These are phyloP conservation scores for Agaricales sp. DNA, from an alignment of 1,284 basidiomycete species.

Conservation along the genomic window DNA sequence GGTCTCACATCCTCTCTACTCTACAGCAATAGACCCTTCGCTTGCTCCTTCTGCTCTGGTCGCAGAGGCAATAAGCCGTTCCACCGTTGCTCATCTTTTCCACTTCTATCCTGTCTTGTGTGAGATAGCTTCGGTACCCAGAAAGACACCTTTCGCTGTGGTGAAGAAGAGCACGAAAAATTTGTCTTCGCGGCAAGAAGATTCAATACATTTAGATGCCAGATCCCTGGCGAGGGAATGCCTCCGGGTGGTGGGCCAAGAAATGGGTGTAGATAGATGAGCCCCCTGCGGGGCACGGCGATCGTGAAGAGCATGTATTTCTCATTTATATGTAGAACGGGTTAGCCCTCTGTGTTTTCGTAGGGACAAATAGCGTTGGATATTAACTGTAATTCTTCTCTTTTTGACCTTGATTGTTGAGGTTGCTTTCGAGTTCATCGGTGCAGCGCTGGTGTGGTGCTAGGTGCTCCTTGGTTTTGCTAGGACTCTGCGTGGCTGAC, in stretches of 20 bases:
- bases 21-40: constrained; percentile 31
- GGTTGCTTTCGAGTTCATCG: no score
- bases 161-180: no score
- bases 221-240: constrained; percentile 8
- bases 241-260: constrained; percentile 8
- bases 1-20: constrained; percentile 7
- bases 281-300: constrained; percentile 1
- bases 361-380: no score
- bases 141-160: constrained; percentile 63
- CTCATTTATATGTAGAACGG: no score
- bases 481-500: no score
- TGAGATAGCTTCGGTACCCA: constrained; percentile 64
- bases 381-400: no score
- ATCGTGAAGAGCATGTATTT: no score
- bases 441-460: no score
- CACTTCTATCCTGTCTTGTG: constrained; percentile 73
- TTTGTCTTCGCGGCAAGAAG: constrained; percentile 8
- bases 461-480: no score
- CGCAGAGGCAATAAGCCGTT: constrained; percentile 59
- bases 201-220: constrained; percentile 5
- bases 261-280: background rate
- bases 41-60: constrained; percentile 42
- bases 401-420: no score
- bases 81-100: constrained; percentile 73
- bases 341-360: no score